Evolutionary conservation across 371 early-diverging fungal species (phyloP).

Genomic region (Parasitella parasitica): DNA sequence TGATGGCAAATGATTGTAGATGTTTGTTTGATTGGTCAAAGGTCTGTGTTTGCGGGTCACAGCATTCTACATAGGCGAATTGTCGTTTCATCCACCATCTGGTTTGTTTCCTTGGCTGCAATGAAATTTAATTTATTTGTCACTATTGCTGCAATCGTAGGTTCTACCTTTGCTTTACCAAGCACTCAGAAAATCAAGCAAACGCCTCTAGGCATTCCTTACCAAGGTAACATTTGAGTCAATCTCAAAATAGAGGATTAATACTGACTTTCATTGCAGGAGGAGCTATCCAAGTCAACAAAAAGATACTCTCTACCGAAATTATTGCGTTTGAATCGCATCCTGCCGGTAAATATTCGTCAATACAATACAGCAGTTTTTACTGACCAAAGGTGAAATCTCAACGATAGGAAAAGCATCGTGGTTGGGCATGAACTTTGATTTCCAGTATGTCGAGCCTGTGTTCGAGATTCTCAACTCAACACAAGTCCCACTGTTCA

Average conservation of each 20-base stretch:
- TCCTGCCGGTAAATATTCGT: conserved; percentile 1
- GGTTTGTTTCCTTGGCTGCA: neutral
- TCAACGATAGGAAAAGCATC: conserved; percentile 23
- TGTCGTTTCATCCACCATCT: neutral
- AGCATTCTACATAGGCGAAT: neutral
- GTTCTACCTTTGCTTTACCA: neutral
- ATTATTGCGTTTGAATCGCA: conserved; percentile 54
- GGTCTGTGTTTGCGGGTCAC: neutral
- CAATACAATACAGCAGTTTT: neutral
- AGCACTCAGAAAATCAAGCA: neutral
- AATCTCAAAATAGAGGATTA: neutral
- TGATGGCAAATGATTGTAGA: neutral
- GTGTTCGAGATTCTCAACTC: conserved; percentile 56
- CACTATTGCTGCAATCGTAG: neutral
- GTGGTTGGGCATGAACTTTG: conserved; percentile 67
- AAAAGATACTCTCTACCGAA: conserved; percentile 41
- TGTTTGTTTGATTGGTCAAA: neutral
- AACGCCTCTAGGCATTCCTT: conserved; percentile 29
- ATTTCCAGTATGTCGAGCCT: conserved; percentile 57
- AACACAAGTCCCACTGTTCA: conserved; percentile 45
- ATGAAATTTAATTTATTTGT: neutral
- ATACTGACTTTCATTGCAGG: conserved; percentile 6
- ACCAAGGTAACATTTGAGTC: conserved; percentile 15
- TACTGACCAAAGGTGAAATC: neutral
- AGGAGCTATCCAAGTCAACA: conserved; percentile 33